These are phyloP conservation scores for Aspergillus mulundensis DNA, from an alignment of 495 filamentous ascomycete genomes.

Conservation along the genomic window DNA sequence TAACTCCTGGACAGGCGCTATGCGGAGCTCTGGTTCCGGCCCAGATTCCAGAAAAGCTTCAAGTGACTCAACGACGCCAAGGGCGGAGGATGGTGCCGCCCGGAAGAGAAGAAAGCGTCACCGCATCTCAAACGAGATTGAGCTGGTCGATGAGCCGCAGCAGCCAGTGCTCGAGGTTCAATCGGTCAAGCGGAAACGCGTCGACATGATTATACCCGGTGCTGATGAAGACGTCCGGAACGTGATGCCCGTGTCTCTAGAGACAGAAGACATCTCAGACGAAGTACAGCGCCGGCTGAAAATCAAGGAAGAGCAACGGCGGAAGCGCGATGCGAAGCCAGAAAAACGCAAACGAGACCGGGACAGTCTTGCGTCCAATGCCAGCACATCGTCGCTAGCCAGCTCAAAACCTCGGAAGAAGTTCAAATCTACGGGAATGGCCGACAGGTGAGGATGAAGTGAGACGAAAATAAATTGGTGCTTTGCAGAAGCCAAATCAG, in stretches of 20 bases:
- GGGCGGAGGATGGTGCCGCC: neutral
- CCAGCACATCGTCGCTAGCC: slow-evolving; percentile 20
- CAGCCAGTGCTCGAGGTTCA: neutral
- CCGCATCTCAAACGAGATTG: neutral
- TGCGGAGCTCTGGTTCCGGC: neutral
- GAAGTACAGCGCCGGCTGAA: slow-evolving; percentile 39
- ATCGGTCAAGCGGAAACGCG: slow-evolving; percentile 24
- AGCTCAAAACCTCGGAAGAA: slow-evolving; percentile 24
- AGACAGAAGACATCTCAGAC: slow-evolving; percentile 46
- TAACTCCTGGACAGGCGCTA: neutral
- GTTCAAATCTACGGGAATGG: slow-evolving; percentile 5
- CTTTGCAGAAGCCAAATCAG: neutral
- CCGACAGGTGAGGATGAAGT: neutral
- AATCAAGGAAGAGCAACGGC: slow-evolving; percentile 37
- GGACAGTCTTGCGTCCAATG: slow-evolving; percentile 35
- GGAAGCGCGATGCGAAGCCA: slow-evolving; percentile 24
- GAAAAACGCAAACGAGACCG: slow-evolving; percentile 41
- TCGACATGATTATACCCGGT: slow-evolving; percentile 14
- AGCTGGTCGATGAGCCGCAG: neutral
- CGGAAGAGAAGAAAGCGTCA: slow-evolving; percentile 1
- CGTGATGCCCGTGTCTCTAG: slow-evolving; percentile 24
- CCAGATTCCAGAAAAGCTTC: neutral
- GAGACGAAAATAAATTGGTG: neutral
- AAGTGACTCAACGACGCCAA: neutral
- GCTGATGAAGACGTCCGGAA: slow-evolving; percentile 18